Conservation (phyloP, 1,284 basidiomycete species). For the Exobasidium cylindrosporum region DNA sequence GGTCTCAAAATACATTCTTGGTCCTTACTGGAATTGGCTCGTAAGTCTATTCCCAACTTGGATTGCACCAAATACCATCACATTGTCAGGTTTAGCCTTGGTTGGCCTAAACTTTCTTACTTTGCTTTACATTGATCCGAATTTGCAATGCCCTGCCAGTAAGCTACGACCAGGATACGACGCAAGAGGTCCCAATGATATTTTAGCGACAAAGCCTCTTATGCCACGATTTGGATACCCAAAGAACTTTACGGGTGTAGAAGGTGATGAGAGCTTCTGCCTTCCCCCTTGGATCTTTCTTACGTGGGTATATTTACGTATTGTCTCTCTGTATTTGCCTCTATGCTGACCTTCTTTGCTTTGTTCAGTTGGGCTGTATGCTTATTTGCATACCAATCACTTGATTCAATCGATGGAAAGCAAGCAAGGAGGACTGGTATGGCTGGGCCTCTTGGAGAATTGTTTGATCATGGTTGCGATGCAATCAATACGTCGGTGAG, state of each 20-base stretch:
- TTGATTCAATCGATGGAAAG: constrained; percentile 88
- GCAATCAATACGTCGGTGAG: constrained; percentile 83
- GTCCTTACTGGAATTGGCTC: constrained; percentile 92
- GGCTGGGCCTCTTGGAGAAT: constrained; percentile 90
- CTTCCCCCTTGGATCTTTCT: constrained; percentile 45
- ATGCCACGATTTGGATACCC: constrained; percentile 12
- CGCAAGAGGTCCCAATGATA: constrained; percentile 8
- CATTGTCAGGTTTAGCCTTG: constrained; percentile 69
- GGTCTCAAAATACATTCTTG: constrained; percentile 72
- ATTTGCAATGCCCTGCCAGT: constrained; percentile 24
- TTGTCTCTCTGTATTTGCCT: background rate
- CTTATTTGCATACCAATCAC: constrained; percentile 85
- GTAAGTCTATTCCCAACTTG: constrained; percentile 82
- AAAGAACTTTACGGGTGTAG: background rate
- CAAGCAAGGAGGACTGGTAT: constrained; percentile 92
- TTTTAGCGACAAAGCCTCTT: constrained; percentile 8
- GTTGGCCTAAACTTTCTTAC: constrained; percentile 82
- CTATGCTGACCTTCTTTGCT: background rate
- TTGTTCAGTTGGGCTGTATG: constrained; percentile 72
- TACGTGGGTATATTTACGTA: constrained; percentile 17
- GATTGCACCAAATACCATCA: constrained; percentile 76
- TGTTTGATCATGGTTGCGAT: constrained; percentile 87
- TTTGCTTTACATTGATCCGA: constrained; percentile 59
- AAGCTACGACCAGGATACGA: constrained; percentile 10
- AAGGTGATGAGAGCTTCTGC: constrained; percentile 8